These are phyloP conservation scores for Quercus dentata DNA, from an alignment of 306 rosid genomes.

Conservation along the genomic window DNA sequence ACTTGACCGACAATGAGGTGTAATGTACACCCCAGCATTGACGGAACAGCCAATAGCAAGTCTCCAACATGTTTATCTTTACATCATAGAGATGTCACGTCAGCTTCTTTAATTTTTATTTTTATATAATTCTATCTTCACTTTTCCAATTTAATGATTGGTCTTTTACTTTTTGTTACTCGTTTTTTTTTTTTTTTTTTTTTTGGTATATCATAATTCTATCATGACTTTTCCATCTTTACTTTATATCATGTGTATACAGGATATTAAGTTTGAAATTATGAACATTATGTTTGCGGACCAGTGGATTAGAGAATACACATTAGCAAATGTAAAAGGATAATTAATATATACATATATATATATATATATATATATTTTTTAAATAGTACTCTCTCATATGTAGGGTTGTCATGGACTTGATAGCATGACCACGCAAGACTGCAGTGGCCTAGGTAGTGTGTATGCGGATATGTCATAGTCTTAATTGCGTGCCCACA, in stretches of 20 bases:
- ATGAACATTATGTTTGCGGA: too few species aligned
- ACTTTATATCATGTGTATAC: too few species aligned
- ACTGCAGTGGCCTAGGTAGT: too few species aligned
- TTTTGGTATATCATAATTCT: background rate
- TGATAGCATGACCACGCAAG: fast-evolving
- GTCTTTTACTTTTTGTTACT: background rate
- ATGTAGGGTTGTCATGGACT: fast-evolving
- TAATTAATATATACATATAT: too few species aligned
- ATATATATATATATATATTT: too few species aligned
- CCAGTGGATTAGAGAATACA: too few species aligned
- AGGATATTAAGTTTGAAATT: too few species aligned
- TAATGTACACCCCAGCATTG: constrained; percentile 8
- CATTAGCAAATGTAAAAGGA: too few species aligned
- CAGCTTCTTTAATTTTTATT: background rate
- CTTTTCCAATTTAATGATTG: background rate
- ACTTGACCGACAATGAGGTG: constrained; percentile 19
- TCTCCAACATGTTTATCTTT: background rate
- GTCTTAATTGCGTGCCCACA: fast-evolving
- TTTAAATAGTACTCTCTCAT: too few species aligned
- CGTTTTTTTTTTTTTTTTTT: background rate
- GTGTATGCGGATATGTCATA: fast-evolving
- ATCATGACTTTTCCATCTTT: background rate
- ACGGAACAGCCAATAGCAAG: constrained; percentile 2
- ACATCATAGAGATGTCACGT: constrained; percentile 13
- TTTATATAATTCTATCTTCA: background rate